A percentile compares a stretch with the other conserved stretches of the same genome.
phyloP scores from a whole-genome alignment of 2,329 filamentous ascomycete species.

The Neonectria sp. region DNA sequence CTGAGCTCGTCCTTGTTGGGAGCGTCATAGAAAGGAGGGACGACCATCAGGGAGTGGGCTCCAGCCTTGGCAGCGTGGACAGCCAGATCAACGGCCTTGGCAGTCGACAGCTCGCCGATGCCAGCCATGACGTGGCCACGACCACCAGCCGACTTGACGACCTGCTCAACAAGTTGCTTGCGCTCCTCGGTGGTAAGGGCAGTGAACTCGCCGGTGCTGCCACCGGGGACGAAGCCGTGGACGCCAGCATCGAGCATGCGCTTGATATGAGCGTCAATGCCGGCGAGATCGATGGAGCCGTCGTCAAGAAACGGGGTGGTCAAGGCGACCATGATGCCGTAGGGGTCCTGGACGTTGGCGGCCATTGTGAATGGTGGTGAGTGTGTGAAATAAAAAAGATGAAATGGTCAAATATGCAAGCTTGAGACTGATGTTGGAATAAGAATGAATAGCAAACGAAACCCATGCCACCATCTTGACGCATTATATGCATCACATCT shows the following conservation, averaged over 20 bases:
- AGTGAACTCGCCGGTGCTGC: constrained; percentile 65
- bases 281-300: constrained; percentile 55
- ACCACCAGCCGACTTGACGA: constrained; percentile 53
- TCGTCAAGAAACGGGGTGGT: constrained; percentile 64
- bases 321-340: constrained; percentile 64
- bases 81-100: constrained; percentile 44
- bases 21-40: constrained; percentile 66
- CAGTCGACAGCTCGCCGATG: constrained; percentile 60
- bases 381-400: no score
- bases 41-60: constrained; percentile 62
- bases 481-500: constrained; percentile 19
- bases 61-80: constrained; percentile 48
- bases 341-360: constrained; percentile 42
- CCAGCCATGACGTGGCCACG: constrained; percentile 60
- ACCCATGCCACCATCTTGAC: neutral
- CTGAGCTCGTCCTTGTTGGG: constrained; percentile 52
- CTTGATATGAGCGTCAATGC: constrained; percentile 58
- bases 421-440: neutral
- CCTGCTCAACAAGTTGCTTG: constrained; percentile 58
- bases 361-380: constrained; percentile 34
- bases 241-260: constrained; percentile 60
- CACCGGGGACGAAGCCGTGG: constrained; percentile 65
- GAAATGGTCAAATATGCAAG: no score
- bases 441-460: neutral
- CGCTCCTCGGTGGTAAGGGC: constrained; percentile 60